These are phyloP conservation scores for Simplicillium aogashimaense DNA, from an alignment of 2,329 filamentous ascomycete species.

Conservation along the genomic window DNA sequence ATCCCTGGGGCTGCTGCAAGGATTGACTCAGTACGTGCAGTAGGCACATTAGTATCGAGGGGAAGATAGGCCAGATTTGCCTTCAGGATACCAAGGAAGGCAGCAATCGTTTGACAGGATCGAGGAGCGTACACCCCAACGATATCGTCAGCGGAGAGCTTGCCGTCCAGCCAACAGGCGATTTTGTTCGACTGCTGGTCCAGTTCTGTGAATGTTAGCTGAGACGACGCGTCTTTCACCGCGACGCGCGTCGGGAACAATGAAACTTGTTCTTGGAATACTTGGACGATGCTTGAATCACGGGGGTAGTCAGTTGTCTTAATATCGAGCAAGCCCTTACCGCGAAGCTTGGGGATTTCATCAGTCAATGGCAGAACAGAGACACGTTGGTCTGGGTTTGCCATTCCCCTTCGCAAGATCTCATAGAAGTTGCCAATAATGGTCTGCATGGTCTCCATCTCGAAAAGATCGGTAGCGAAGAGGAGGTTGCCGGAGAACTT, in stretches of 20 bases:
- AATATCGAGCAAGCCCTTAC: conserved; percentile 2
- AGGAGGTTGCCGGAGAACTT: no score
- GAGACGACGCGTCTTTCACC: conserved; percentile 7
- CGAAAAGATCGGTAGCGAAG: no score
- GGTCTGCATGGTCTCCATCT: no score
- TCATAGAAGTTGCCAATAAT: no score
- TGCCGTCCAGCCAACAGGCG: conserved; percentile 8
- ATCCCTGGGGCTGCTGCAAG: neutral
- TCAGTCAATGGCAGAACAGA: conserved; percentile 1
- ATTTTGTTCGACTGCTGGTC: conserved; percentile 10
- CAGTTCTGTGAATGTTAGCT: conserved; percentile 13
- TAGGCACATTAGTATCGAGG: conserved; percentile 9
- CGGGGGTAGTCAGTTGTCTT: conserved; percentile 6
- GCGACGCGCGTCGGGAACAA: conserved; percentile 5
- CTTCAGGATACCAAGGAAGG: conserved; percentile 15
- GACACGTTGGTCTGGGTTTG: neutral
- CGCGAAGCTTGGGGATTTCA: neutral
- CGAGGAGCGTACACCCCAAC: conserved; percentile 11
- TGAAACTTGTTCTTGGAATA: conserved; percentile 11
- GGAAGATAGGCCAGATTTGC: conserved; percentile 16
- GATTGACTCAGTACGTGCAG: conserved; percentile 8
- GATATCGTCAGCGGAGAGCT: conserved; percentile 8
- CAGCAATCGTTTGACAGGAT: conserved; percentile 13
- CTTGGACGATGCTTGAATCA: conserved; percentile 12
- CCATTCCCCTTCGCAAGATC: conserved; percentile 1